A percentile compares a stretch with the other conserved stretches of the same genome.
Evolutionary conservation across 2,329 filamentous ascomycete genomes (phyloP).

Genomic region (Dactylella cylindrospora): DNA sequence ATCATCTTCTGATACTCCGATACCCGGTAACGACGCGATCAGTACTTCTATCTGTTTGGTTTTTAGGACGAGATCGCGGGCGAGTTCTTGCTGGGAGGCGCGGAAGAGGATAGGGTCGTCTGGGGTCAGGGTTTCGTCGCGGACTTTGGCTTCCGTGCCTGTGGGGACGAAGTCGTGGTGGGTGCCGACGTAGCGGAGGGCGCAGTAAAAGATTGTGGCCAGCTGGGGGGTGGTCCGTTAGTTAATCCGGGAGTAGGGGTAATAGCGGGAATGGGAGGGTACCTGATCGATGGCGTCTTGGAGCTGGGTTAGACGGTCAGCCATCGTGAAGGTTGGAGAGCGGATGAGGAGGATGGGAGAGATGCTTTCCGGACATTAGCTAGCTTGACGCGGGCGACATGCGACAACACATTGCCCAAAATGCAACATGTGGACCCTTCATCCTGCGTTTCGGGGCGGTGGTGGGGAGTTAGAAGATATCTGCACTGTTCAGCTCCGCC

Average conservation of each 20-base stretch:
- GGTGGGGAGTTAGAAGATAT: no score
- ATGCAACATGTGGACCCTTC: no score
- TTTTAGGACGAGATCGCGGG: slow-evolving; percentile 73
- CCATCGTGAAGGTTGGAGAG: slow-evolving; percentile 56
- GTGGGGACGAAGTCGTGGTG: slow-evolving; percentile 68
- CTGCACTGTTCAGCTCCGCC: no score
- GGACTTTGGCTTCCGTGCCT: slow-evolving; percentile 56
- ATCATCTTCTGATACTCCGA: slow-evolving; percentile 75
- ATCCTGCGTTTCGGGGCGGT: no score
- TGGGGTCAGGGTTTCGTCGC: slow-evolving; percentile 41
- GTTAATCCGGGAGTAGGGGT: background rate
- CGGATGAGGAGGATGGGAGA: slow-evolving; percentile 5
- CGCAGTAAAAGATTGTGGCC: slow-evolving; percentile 68
- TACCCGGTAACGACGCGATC: slow-evolving; percentile 72
- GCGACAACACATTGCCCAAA: no score
- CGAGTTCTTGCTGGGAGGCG: slow-evolving; percentile 69
- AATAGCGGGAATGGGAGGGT: slow-evolving; percentile 39
- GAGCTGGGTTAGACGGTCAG: slow-evolving; percentile 76
- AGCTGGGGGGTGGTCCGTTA: slow-evolving; percentile 56
- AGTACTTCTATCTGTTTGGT: slow-evolving; percentile 80
- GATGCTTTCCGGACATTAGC: background rate
- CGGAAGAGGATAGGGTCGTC: slow-evolving; percentile 56
- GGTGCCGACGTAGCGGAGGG: slow-evolving; percentile 66
- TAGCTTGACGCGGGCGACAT: background rate
- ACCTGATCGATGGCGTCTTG: slow-evolving; percentile 85